Evolutionary conservation across 257 asterid genomes (phyloP).

Genomic region (Euphrasia confusa): DNA sequence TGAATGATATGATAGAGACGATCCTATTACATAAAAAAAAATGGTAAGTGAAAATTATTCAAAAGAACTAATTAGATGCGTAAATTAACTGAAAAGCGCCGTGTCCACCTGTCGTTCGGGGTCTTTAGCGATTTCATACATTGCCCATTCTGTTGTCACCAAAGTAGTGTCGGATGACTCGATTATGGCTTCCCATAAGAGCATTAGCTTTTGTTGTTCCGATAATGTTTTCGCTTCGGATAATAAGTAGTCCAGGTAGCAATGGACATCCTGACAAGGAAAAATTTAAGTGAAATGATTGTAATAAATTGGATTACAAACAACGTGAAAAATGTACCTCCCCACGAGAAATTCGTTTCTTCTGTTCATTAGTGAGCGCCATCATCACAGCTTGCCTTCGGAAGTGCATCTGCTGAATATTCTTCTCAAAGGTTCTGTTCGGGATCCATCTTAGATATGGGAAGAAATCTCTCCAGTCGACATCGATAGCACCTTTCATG

Average conservation of each 20-base stretch:
- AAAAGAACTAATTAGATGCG: background rate
- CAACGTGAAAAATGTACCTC: slow-evolving; percentile 30
- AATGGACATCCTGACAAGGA: slow-evolving; percentile 35
- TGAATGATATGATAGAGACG: slow-evolving; percentile 37
- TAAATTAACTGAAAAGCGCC: background rate
- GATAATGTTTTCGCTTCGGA: slow-evolving; percentile 46
- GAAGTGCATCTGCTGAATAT: slow-evolving; percentile 31
- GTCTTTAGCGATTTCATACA: slow-evolving; percentile 69
- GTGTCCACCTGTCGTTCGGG: slow-evolving; percentile 44
- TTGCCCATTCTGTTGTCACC: slow-evolving; percentile 66
- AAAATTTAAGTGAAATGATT: background rate
- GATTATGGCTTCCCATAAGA: slow-evolving; percentile 62
- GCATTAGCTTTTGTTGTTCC: slow-evolving; percentile 50
- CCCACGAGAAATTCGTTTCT: slow-evolving; percentile 40
- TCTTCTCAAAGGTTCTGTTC: slow-evolving; percentile 45
- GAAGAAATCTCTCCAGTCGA: slow-evolving; percentile 80
- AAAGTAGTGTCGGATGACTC: slow-evolving; percentile 66
- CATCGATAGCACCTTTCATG: slow-evolving; percentile 71
- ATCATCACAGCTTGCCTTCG: slow-evolving; percentile 43
- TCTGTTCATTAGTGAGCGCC: slow-evolving; percentile 44
- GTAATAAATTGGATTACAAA: background rate
- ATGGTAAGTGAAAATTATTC: background rate
- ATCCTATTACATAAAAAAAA: slow-evolving; percentile 28
- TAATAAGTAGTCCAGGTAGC: slow-evolving; percentile 49
- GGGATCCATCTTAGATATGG: slow-evolving; percentile 60